These are phyloP conservation scores for Pinus tabuliformis DNA, from an alignment of 75 land plant species.

Conservation along the genomic window DNA sequence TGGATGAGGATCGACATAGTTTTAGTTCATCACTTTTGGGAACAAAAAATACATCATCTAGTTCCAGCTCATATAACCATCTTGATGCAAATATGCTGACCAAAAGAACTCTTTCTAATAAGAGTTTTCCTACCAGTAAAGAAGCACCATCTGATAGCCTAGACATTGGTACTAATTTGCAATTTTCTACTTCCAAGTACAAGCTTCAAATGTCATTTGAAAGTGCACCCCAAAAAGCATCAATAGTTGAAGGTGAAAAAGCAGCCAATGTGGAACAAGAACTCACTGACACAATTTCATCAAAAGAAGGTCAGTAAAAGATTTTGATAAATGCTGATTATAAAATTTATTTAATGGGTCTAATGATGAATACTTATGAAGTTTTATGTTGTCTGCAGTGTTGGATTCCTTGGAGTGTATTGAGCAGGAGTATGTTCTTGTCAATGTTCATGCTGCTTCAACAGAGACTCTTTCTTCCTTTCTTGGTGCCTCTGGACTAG, in stretches of 20 bases:
- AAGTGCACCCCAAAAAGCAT: not conserved
- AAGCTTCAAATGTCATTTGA: constrained; percentile 5
- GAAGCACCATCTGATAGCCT: not conserved
- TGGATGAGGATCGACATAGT: constrained; percentile 68
- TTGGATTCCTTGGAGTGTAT: constrained; percentile 74
- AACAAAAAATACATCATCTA: constrained; percentile 13
- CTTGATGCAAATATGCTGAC: not conserved
- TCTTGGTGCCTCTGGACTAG: constrained; percentile 39
- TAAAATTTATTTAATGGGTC: not conserved
- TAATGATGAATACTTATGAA: not conserved
- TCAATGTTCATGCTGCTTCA: constrained; percentile 51
- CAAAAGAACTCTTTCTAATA: not conserved
- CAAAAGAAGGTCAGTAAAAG: no score
- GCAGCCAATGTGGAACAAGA: not conserved
- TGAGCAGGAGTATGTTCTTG: constrained; percentile 91
- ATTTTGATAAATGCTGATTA: not conserved
- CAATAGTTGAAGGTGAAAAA: not conserved
- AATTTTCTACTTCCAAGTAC: not conserved
- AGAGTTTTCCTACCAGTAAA: not conserved
- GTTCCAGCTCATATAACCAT: constrained; percentile 8
- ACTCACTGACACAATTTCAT: no score
- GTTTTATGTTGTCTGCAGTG: constrained; percentile 16
- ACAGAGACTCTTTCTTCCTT: constrained; percentile 52
- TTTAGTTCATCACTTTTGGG: constrained; percentile 13
- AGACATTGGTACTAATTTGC: not conserved